Evolutionary conservation across 441 rosid genomes (phyloP).

Genomic region (Adansonia gregorii): DNA sequence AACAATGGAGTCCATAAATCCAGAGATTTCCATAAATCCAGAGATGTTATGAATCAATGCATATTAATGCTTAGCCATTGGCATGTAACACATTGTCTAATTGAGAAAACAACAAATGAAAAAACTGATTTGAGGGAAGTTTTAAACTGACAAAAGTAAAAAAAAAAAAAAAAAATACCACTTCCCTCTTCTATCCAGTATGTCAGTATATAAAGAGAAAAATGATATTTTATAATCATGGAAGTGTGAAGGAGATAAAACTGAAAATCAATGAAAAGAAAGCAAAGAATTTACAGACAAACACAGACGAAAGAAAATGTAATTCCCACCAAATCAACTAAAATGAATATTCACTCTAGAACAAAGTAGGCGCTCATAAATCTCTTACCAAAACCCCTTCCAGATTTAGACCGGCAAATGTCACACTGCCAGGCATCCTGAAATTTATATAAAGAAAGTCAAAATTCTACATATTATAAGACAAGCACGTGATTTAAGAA

Average conservation of each 20-base stretch:
- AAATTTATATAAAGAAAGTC: conserved; percentile 27
- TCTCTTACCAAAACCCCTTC: conserved; percentile 96
- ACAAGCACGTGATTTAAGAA: neutral
- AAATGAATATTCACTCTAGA: neutral
- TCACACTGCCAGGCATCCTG: conserved; percentile 99
- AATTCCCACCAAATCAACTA: neutral
- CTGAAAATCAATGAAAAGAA: neutral
- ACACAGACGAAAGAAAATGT: neutral
- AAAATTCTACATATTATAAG: neutral
- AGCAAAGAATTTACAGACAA: neutral
- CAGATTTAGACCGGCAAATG: conserved; percentile 87
- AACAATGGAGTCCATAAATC: neutral
- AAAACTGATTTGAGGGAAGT: neutral
- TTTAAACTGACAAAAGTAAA: neutral
- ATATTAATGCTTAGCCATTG: neutral
- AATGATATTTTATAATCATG: neutral
- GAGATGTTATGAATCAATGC: neutral
- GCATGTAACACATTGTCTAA: neutral
- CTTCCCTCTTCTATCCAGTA: neutral
- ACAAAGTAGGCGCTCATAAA: conserved; percentile 12
- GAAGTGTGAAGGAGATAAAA: conserved; percentile 5
- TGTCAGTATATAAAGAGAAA: neutral
- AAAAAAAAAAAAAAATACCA: neutral
- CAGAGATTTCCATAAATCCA: neutral
- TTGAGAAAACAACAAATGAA: conserved; percentile 1